These are phyloP conservation scores for Diplodia intermedia DNA, from an alignment of 2,329 filamentous ascomycete genomes.

Conservation along the genomic window DNA sequence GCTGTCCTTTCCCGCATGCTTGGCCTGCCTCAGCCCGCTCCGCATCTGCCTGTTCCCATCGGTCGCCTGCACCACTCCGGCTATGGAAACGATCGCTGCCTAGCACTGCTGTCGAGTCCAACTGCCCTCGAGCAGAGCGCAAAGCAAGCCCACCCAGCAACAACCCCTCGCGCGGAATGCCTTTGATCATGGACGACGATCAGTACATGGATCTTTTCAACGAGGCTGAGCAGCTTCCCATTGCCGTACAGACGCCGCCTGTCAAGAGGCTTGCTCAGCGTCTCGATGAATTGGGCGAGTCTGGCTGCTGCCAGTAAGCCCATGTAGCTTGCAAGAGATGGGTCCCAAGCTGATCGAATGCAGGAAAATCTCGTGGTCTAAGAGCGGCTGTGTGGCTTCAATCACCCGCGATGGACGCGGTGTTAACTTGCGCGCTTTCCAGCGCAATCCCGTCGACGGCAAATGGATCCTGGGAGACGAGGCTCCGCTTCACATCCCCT, in stretches of 20 bases:
- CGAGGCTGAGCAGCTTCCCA: constrained; percentile 62
- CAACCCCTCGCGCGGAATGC: constrained; percentile 38
- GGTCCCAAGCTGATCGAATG: background rate
- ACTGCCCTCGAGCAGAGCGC: no score
- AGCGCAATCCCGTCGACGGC: constrained; percentile 71
- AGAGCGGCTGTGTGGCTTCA: constrained; percentile 81
- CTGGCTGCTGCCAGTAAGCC: constrained; percentile 81
- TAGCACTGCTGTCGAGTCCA: background rate
- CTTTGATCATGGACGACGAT: constrained; percentile 62
- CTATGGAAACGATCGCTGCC: constrained; percentile 14
- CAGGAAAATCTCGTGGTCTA: constrained; percentile 87
- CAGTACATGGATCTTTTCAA: constrained; percentile 62
- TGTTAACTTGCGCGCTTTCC: constrained; percentile 75
- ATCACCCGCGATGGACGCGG: constrained; percentile 74
- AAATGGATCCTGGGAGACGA: constrained; percentile 79
- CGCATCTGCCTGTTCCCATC: background rate
- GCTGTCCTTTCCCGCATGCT: background rate
- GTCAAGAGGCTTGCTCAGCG: constrained; percentile 74
- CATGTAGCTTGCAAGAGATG: background rate
- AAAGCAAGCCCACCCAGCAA: background rate
- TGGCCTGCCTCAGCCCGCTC: background rate
- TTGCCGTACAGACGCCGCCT: constrained; percentile 60
- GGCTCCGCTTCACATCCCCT: constrained; percentile 68
- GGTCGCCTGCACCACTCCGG: background rate
- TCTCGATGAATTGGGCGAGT: constrained; percentile 76